Evolutionary conservation across 2,329 filamentous ascomycete species (phyloP), one percentile per base, ranked within the genome.

Genomic region (Ophiocordyceps unilateralis): DNA sequence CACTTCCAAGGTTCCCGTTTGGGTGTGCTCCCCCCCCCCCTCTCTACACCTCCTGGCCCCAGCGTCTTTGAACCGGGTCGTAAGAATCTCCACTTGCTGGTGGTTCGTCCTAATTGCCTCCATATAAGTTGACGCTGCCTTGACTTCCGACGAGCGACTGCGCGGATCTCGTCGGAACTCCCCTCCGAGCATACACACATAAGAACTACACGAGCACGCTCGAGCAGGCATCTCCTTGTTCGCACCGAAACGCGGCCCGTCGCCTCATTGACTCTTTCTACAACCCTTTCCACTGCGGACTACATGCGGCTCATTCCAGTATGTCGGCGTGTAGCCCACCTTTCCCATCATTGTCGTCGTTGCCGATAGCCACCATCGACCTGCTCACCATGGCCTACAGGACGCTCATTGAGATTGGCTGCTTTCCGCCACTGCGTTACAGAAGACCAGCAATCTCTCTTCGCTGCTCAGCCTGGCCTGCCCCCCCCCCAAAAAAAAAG

Each of bases 1-100:
- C 43, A 46, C 41, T 43, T 45, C 28, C 23, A 32, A 39, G 43
- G 43, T 43, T 44, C 45, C 43, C 40, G 22, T 32, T 40, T 40
- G 39, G 23, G 23, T 5, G 12, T 14, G 45, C 41, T 37, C 37
- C 40, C 38, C 30, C 44, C 44, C 45, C 39, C 41, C 41, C 28
- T 41, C 41, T 32, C 14, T 32, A 19, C 24, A 21, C n/a, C 23
- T 36, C 43, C 34, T 41, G 45, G 45, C 32, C 41, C 45, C 38
- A 22, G 43, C 41, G 30, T 43, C 43, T 32, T 40, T 37, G 43
- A 44, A 40, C 42, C 38, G 41, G 43, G 34, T 23, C 36, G 34
- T 26, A 39, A 41, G 19, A 19, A 43, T 45, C 43, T 45, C 45
- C 45, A 45, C 45, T 30, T 19, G 41, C 24, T 20, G 14, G 14